phyloP scores from a whole-genome alignment of 805 yeast species.

The Saturnispora saitoi region DNA sequence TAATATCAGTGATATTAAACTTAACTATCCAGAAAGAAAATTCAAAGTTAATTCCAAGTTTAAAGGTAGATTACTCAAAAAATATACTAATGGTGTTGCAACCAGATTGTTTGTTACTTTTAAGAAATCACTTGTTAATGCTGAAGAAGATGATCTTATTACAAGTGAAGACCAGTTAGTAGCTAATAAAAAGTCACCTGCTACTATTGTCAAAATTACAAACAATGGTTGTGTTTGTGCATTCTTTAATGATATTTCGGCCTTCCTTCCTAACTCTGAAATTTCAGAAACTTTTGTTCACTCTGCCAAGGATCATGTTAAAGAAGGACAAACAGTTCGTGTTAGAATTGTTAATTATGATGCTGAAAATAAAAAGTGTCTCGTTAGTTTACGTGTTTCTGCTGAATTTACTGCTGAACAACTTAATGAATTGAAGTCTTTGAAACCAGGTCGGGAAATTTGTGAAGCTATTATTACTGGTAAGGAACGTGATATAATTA shows the following conservation, averaged over 20 bases:
- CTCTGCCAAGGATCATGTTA: constrained; percentile 69
- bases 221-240: constrained; percentile 76
- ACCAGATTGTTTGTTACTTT: constrained; percentile 54
- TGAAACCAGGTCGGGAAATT: constrained; percentile 55
- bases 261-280: constrained; percentile 78
- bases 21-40: constrained; percentile 86
- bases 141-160: constrained; percentile 47
- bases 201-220: constrained; percentile 62
- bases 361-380: constrained; percentile 42
- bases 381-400: constrained; percentile 69
- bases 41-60: constrained; percentile 79
- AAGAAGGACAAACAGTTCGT: constrained; percentile 73
- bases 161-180: constrained; percentile 31
- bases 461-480: constrained; percentile 56
- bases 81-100: constrained; percentile 34
- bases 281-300: constrained; percentile 82
- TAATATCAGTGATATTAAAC: constrained; percentile 78
- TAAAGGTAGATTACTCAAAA: constrained; percentile 59
- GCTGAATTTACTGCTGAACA: constrained; percentile 42
- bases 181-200: constrained; percentile 49
- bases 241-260: constrained; percentile 71
- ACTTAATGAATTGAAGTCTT: constrained; percentile 33
- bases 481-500: constrained; percentile 63
- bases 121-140: constrained; percentile 73
- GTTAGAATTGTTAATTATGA: constrained; percentile 60